phyloP scores from a whole-genome alignment of 1,139 yeast genomes.

The Suhomyces anneliseae region DNA sequence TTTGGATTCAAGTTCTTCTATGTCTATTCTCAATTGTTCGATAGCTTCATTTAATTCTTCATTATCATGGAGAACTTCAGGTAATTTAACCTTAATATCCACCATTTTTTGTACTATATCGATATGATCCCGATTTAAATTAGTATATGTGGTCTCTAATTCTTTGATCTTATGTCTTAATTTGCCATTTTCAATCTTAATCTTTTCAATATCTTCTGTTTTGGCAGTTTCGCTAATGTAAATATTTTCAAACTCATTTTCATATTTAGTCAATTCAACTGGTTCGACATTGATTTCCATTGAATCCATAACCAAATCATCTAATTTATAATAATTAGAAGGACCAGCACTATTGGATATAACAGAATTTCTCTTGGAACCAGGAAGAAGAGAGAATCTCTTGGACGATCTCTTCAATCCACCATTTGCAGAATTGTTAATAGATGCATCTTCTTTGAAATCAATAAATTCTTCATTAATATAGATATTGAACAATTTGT shows the following conservation, averaged over 20 bases:
- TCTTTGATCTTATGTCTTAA: conserved; percentile 73
- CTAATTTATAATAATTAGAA: conserved; percentile 53
- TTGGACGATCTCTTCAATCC: conserved; percentile 16
- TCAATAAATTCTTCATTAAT: conserved; percentile 42
- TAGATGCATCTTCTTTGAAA: conserved; percentile 16
- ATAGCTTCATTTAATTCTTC: conserved; percentile 70
- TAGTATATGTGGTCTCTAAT: conserved; percentile 68
- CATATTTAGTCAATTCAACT: conserved; percentile 64
- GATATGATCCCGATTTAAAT: conserved; percentile 74
- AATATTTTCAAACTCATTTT: conserved; percentile 72
- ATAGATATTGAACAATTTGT: conserved; percentile 71
- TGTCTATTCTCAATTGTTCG: conserved; percentile 51
- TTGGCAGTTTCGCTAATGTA: conserved; percentile 68
- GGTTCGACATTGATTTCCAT: conserved; percentile 73
- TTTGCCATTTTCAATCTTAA: conserved; percentile 67
- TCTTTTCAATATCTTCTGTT: conserved; percentile 64
- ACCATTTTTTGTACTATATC: conserved; percentile 45
- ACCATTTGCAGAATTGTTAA: conserved; percentile 5
- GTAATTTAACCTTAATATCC: conserved; percentile 40
- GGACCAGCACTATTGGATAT: conserved; percentile 9
- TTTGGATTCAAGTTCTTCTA: conserved; percentile 51
- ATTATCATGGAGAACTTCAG: conserved; percentile 68
- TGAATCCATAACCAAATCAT: conserved; percentile 78
- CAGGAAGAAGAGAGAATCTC: conserved; percentile 22
- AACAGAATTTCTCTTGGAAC: conserved; percentile 18